Evolutionary conservation across 208 protist species (phyloP).

Genomic region (Acanthamoeba castellanii): DNA sequence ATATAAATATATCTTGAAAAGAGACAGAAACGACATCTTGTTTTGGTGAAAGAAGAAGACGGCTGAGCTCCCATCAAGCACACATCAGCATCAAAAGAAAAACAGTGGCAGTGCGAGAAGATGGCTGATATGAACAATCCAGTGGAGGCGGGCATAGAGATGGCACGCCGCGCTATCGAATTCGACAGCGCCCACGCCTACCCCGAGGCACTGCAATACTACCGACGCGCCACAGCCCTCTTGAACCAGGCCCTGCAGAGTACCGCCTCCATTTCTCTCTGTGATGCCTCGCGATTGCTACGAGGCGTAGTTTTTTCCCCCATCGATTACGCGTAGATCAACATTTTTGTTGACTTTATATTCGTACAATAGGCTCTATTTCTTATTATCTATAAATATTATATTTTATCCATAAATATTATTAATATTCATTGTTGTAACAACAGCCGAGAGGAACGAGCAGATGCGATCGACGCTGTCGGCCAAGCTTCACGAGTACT

Average conservation of each 20-base stretch:
- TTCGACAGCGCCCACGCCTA: conserved; percentile 8
- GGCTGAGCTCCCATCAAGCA: too few relatives aligned
- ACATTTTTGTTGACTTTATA: too few relatives aligned
- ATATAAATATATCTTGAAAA: too few relatives aligned
- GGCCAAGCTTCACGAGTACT: conserved; percentile 51
- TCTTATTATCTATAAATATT: background rate
- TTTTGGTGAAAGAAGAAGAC: too few relatives aligned
- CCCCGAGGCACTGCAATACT: conserved; percentile 37
- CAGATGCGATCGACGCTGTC: conserved; percentile 5
- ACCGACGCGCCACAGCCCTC: background rate
- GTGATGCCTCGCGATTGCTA: too few relatives aligned
- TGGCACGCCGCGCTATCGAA: conserved; percentile 31
- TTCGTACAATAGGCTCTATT: too few relatives aligned
- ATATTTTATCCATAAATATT: background rate
- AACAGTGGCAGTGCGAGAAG: too few relatives aligned
- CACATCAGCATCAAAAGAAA: too few relatives aligned
- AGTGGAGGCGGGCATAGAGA: conserved; percentile 47
- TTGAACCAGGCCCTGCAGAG: conserved; percentile 12
- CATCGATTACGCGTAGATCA: too few relatives aligned
- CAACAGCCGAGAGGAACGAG: conserved; percentile 26
- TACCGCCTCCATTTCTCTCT: background rate
- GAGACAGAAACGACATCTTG: too few relatives aligned
- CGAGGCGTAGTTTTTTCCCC: too few relatives aligned
- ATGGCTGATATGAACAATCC: conserved; percentile 1
- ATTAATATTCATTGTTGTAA: background rate